A percentile compares a stretch with the other conserved stretches of the same genome.
phyloP scores from a whole-genome alignment of 176 grass and related monocot species.

The Carex parvula region DNA sequence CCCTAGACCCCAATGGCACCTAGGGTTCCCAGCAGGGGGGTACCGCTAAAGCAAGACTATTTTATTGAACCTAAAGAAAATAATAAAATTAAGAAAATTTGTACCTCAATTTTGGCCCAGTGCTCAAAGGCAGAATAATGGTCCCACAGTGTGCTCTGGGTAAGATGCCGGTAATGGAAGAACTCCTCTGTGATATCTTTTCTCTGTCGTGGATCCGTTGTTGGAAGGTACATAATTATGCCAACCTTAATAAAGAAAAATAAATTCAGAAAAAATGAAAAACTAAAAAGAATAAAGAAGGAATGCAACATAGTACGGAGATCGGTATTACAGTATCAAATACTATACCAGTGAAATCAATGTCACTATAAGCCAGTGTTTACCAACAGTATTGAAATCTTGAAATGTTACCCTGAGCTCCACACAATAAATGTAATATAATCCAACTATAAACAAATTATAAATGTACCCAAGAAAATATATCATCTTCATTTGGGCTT shows the following conservation, averaged over 20 bases:
- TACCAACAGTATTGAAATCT: neutral
- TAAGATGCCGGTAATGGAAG: conserved; percentile 66
- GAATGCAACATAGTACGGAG: neutral
- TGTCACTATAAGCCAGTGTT: neutral
- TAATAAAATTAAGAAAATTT: neutral
- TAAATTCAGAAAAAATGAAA: neutral
- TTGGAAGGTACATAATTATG: conserved; percentile 96
- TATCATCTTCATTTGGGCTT: conserved; percentile 61
- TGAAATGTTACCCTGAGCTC: neutral
- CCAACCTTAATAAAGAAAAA: conserved; percentile 66
- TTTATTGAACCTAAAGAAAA: conserved; percentile 7
- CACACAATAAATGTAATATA: neutral
- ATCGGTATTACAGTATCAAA: neutral
- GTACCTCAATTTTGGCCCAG: conserved; percentile 98
- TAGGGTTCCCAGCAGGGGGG: neutral
- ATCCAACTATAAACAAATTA: conserved; percentile 16
- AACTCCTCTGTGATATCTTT: conserved; percentile 93
- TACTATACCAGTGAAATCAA: neutral
- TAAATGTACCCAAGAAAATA: conserved; percentile 87
- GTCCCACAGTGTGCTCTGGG: conserved; percentile 63
- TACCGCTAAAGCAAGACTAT: neutral
- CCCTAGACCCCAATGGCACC: neutral
- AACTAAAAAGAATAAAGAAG: neutral
- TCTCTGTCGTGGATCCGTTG: conserved; percentile 71
- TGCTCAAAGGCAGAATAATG: conserved; percentile 88